Base-by-base conservation (phyloP, 2,329 filamentous ascomycete genomes). In the Cladosporium sp. region DNA sequence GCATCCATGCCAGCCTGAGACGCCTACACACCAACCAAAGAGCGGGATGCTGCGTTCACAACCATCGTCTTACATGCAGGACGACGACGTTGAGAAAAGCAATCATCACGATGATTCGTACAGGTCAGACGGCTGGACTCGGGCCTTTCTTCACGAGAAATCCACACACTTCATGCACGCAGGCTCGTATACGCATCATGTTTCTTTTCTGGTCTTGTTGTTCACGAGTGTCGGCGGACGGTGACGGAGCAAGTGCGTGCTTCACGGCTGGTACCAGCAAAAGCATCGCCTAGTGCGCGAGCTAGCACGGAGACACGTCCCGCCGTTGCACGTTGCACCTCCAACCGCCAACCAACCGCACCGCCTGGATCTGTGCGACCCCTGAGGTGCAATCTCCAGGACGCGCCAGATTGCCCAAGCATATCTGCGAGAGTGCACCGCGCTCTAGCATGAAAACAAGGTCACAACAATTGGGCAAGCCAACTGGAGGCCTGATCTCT, bases 401-500 rank as follows among this genome's bases (percentile, higher is more conserved):
- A n/a, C 25, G 22, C 28, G 43, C 43, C 25, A 15, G 25, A 25
- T 47, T 47, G 19, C 6, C 47, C 47, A 50, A 37, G 47, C 30
- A 37, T 22, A 30, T 12, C 17, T 47, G 47, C 30, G 7, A 37
- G 30, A 34, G 17, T 14, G 47, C 47, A 28, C 47, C 47, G 9
- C 47, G 30, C 17, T 9, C 28, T 15, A 30, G 43, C 25, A n/a
- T 34, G 22, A 17, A 37, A 55, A 1, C 11, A 45, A 47, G 15
- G 25, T 22, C 51, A 55, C 22, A 38, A 22, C 5, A 40, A 11
- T 42, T 15, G 25, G 37, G 37, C 36, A 43, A 42, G 51, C 51
- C 51, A 55, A 14, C n/a, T 14, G 28, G 30, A 36, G 51, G 51
- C 51, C 51, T 55, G 51, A 55, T 43, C 51, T 55, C 30, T 36